Base-by-base conservation (phyloP, 805 yeast species). In the Wickerhamiella galacta region DNA sequence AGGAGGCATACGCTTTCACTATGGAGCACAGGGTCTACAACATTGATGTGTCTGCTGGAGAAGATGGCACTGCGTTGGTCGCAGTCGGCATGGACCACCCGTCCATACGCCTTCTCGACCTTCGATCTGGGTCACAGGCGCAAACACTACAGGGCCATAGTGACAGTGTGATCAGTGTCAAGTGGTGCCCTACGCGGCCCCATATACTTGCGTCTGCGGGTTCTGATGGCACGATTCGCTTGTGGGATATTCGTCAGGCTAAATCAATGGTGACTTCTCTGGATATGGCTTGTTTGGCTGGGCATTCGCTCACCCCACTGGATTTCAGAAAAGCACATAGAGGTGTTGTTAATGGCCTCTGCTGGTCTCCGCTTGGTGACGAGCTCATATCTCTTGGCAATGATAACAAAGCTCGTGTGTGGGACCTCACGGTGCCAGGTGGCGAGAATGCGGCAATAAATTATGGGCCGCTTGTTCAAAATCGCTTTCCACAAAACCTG, bases 221-320 rank as follows among this genome's bases (percentile, higher is more conserved):
- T 15, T 65, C 70, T 12, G 81, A 76, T 43, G 95, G 95, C 0
- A 74, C 74, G 29, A 73, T 78, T 6, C 64, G 78, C 33, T 49
- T 85, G 0, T 85, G 95, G 95, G 96, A 85, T 49, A 66, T 82
- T 8, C 56, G 96, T 30, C 57, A 77, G 30, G 68, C 80, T 16
- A 60, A 63, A 12, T 66, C 76, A 22, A 75, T 81, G 45, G 52
- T 80, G 16, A 63, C 72, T 28, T 62, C 72, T 11, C 53, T 81
- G 37, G 85, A 81, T 47, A 58, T 70, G 59, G 52, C 62, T 25
- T 54, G 64, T 12, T 58, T 55, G 29, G 45, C 41, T 3, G 39
- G 34, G 31, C 42, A 47, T 24, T 38, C 42, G 15, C 43, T 45
- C 10, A 42, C 49, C 10, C 55, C 57, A 16, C 37, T 48, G 28